These are phyloP conservation scores for Echinosophora koreensis DNA, from an alignment of 306 rosid species.

Conservation along the genomic window DNA sequence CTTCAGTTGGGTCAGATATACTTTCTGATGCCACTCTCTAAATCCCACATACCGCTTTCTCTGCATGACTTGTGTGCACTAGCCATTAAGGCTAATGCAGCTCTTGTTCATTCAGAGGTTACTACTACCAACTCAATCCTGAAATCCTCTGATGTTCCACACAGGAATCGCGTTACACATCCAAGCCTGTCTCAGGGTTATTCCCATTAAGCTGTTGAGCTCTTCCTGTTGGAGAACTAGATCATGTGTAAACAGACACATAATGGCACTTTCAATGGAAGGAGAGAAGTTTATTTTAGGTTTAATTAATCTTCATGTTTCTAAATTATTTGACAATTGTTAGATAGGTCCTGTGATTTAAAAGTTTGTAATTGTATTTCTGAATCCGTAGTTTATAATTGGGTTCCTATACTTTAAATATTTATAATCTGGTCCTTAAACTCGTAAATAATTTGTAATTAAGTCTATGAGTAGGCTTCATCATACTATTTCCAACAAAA, in stretches of 20 bases:
- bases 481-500: no score
- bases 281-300: background rate
- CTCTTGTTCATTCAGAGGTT: constrained; percentile 49
- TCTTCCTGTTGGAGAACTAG: background rate
- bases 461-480: no score
- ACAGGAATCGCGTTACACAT: background rate
- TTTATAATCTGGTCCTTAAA: no score
- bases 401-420: no score
- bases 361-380: no score
- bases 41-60: constrained; percentile 51
- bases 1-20: constrained; percentile 67
- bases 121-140: background rate
- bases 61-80: constrained; percentile 61
- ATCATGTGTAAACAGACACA: background rate
- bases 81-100: constrained; percentile 70
- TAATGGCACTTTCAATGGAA: background rate
- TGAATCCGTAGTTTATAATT: no score
- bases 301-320: no score
- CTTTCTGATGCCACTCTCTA: constrained; percentile 61
- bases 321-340: no score
- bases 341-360: no score
- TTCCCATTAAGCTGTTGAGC: constrained; percentile 10
- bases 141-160: background rate
- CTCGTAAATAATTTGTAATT: no score
- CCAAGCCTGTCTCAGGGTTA: constrained; percentile 33